A percentile compares a stretch with the other conserved stretches of the same genome.
phyloP scores from a whole-genome alignment of 129 eudicot genomes.

The Silybum marianum region DNA sequence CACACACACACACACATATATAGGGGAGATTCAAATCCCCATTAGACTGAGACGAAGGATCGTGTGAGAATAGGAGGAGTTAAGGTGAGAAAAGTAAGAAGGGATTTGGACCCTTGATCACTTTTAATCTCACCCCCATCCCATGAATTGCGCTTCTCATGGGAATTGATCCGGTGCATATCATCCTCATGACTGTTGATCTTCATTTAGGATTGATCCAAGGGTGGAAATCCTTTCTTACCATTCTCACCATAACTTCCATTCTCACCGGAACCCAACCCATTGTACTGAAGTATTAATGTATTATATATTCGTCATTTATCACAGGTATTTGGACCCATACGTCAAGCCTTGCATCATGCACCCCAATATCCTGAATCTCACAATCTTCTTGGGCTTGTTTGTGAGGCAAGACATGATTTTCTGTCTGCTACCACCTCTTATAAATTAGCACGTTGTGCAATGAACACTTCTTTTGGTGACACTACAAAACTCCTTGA shows the following conservation, averaged over 20 bases:
- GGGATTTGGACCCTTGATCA: too few relatives aligned
- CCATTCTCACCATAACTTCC: too few relatives aligned
- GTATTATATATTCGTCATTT: background rate
- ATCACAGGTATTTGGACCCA: constrained; percentile 78
- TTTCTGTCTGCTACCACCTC: constrained; percentile 66
- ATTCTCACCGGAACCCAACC: too few relatives aligned
- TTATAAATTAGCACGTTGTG: constrained; percentile 77
- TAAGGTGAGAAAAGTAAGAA: too few relatives aligned
- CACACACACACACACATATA: too few relatives aligned
- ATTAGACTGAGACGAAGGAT: background rate
- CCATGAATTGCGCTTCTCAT: too few relatives aligned
- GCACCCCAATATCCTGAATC: constrained; percentile 90
- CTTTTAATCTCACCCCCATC: too few relatives aligned
- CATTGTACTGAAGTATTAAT: background rate
- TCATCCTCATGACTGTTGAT: too few relatives aligned
- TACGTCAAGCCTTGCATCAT: constrained; percentile 87
- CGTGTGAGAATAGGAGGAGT: too few relatives aligned
- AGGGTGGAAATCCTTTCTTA: too few relatives aligned
- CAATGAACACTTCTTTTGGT: constrained; percentile 45
- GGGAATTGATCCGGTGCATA: too few relatives aligned
- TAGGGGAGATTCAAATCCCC: background rate
- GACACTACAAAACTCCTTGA: constrained; percentile 52
- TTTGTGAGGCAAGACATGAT: constrained; percentile 75
- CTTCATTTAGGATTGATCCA: too few relatives aligned
- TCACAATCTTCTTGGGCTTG: constrained; percentile 87